Conservation (phyloP, 2,329 filamentous ascomycete genomes). For the Fusarium sp. region DNA sequence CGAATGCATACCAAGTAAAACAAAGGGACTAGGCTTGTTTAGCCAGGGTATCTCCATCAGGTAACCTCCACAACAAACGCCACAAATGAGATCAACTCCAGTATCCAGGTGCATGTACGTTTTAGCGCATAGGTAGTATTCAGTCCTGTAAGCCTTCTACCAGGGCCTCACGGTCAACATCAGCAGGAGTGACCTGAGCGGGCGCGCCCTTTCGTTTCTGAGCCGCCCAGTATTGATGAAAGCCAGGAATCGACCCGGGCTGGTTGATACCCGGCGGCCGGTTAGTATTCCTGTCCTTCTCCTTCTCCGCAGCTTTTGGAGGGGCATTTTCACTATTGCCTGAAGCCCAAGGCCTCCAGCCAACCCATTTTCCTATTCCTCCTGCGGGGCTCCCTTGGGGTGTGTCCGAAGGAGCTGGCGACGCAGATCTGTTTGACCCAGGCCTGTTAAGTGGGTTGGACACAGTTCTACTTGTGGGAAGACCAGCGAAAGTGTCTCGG, state of each 20-base stretch:
- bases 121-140: slow-evolving; percentile 8
- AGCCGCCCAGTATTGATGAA: slow-evolving; percentile 65
- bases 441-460: slow-evolving; percentile 46
- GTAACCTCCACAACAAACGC: slow-evolving; percentile 36
- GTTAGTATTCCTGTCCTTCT: slow-evolving; percentile 51
- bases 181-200: slow-evolving; percentile 65
- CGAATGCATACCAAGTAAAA: slow-evolving; percentile 24
- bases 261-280: slow-evolving; percentile 82
- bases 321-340: slow-evolving; percentile 12
- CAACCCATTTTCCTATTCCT: slow-evolving; percentile 56
- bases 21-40: slow-evolving; percentile 33
- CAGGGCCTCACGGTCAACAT: slow-evolving; percentile 68
- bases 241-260: slow-evolving; percentile 76
- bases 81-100: slow-evolving; percentile 38
- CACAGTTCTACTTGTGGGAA: slow-evolving; percentile 47
- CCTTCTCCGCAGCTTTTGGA: slow-evolving; percentile 33
- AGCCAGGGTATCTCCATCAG: slow-evolving; percentile 44
- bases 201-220: slow-evolving; percentile 63
- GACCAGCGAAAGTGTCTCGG: slow-evolving; percentile 62
- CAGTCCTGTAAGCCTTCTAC: slow-evolving; percentile 62
- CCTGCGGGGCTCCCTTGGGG: slow-evolving; percentile 38
- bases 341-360: slow-evolving; percentile 59
- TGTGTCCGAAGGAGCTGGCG: slow-evolving; percentile 37
- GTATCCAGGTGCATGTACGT: slow-evolving; percentile 23
- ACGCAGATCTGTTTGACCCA: slow-evolving; percentile 32